These are phyloP conservation scores for Polyplosphaeria fusca DNA, from an alignment of 495 filamentous ascomycete genomes.

Conservation along the genomic window DNA sequence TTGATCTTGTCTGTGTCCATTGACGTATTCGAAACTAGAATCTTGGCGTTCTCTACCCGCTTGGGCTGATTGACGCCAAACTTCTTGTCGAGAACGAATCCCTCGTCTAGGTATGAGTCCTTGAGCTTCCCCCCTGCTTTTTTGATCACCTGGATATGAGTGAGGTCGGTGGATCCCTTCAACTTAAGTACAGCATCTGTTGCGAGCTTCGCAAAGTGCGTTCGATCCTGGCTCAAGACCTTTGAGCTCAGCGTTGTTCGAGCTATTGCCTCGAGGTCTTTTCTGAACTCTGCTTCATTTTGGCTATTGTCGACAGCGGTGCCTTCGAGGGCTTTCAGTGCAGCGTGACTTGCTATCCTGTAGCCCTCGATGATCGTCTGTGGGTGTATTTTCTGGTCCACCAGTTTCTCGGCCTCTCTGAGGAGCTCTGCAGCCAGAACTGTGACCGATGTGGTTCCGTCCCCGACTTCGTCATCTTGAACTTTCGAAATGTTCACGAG, in stretches of 20 bases:
- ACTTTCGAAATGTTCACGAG: conserved; percentile 99
- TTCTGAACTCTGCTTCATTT: conserved; percentile 75
- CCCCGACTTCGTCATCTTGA: conserved; percentile 96
- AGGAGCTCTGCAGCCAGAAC: conserved; percentile 93
- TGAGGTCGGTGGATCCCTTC: conserved; percentile 88
- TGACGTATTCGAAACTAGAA: conserved; percentile 92
- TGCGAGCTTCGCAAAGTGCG: conserved; percentile 89
- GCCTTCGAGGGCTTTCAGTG: conserved; percentile 76
- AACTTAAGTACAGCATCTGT: conserved; percentile 87
- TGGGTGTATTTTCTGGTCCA: conserved; percentile 96
- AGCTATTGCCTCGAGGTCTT: conserved; percentile 86
- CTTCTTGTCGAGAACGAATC: conserved; percentile 98
- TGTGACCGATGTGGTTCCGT: conserved; percentile 88
- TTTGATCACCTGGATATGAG: conserved; percentile 99
- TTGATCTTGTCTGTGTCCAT: conserved; percentile 99
- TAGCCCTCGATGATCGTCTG: conserved; percentile 99
- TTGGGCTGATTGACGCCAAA: conserved; percentile 99
- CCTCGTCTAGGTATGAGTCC: conserved; percentile 96
- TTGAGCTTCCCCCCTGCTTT: conserved; percentile 96
- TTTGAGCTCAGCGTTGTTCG: conserved; percentile 98
- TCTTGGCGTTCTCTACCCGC: conserved; percentile 95
- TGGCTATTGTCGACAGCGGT: conserved; percentile 85
- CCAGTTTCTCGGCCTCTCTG: conserved; percentile 93
- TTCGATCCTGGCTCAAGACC: conserved; percentile 87
- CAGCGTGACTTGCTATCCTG: conserved; percentile 89